Evolutionary conservation across 2,329 filamentous ascomycete species (phyloP), one percentile per base, ranked within the genome.

Genomic region (Colletotrichum endophyticum): DNA sequence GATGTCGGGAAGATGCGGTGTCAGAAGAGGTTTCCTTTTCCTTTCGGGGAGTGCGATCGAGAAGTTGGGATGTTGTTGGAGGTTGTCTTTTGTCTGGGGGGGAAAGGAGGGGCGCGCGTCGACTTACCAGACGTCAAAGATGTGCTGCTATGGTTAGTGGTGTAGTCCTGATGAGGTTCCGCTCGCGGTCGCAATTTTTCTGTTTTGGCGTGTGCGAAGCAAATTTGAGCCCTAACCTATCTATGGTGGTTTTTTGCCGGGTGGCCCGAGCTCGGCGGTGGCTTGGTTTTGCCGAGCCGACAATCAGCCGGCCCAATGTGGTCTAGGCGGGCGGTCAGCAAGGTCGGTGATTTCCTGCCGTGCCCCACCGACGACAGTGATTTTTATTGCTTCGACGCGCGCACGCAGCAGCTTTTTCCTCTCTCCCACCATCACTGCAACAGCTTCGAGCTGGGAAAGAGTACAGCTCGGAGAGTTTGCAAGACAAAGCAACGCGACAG

Each of bases 1-100:
- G 72, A 76, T 79, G 32, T 72, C 78, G 76, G 44, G 78, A 56
- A 44, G 76, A 80, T 80, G 66, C 36, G 57, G 7, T 70, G 68
- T 70, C 68, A 70, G 68, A 70, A 63, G 44, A 70, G 19, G 11
- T 22, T n/a, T 30, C 30, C 66, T 49, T 49, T 49, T 49, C 44
- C 44, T 49, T 22, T 49, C 44, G 44, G 44, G 44, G 19, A 49
- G 57, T 70, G 27, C 57, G 68, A 76, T 76, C 74, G 74, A 49
- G 44, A 69, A 16, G 76, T 80, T 72, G 69, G 70, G 28, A 62
- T 71, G 76, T 68, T 80, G 79, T 79, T 80, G 80, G 78, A 78
- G 80, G 79, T 72, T 71, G 57, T 66, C 56, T 69, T 28, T 76
- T 73, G 73, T 66, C 72, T 73, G 73, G 72, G 71, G 64, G 68